phyloP scores from a whole-genome alignment of 2,329 filamentous ascomycete species.

The Coniosporium tulheliwenetii region DNA sequence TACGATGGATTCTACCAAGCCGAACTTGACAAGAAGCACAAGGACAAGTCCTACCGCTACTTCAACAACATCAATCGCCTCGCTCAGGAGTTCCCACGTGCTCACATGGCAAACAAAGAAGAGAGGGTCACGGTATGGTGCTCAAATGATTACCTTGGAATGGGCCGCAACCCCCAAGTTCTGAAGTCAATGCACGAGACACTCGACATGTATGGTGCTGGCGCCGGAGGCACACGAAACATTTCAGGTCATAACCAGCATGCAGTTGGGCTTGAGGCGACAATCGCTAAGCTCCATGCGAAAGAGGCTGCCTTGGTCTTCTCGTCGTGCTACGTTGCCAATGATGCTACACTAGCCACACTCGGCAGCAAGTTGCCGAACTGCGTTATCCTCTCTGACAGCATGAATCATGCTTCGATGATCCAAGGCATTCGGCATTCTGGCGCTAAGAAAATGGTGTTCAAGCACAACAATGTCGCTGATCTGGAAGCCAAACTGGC shows the following conservation, averaged over 20 bases:
- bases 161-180: constrained; percentile 83
- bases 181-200: constrained; percentile 88
- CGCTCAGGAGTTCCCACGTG: constrained; percentile 87
- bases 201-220: constrained; percentile 84
- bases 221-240: constrained; percentile 89
- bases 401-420: constrained; percentile 96
- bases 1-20: constrained; percentile 78
- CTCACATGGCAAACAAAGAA: constrained; percentile 71
- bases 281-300: constrained; percentile 73
- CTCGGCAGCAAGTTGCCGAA: constrained; percentile 93
- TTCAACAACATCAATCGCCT: constrained; percentile 99
- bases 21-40: constrained; percentile 96
- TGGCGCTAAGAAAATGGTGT: constrained; percentile 91
- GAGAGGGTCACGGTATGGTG: constrained; percentile 96
- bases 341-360: constrained; percentile 90
- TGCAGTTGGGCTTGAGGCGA: constrained; percentile 68
- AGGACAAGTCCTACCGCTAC: constrained; percentile 98
- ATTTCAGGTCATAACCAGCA: constrained; percentile 97
- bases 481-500: constrained; percentile 89
- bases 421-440: constrained; percentile 98
- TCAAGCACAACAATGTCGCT: constrained; percentile 93
- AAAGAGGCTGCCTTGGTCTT: constrained; percentile 91
- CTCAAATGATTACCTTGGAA: constrained; percentile 96
- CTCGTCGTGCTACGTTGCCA: constrained; percentile 95
- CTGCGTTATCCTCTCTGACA: constrained; percentile 96